Evolutionary conservation across 1,139 yeast genomes (phyloP), one percentile per base, ranked within the genome.

Genomic region (Arxiozyma bovina): DNA sequence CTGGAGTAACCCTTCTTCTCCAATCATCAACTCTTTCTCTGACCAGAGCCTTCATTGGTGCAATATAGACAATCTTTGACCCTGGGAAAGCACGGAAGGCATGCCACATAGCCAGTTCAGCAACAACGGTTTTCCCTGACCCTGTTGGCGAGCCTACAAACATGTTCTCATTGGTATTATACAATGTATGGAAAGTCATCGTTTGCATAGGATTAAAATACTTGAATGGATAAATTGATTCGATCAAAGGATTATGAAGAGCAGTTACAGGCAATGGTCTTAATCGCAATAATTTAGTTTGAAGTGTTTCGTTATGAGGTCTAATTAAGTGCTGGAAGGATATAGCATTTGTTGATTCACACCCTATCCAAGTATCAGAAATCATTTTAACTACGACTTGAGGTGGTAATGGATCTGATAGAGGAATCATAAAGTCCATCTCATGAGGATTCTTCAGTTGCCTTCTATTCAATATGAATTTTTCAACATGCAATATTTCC

Each of bases 171-270:
- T 85, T 81, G 1, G 85, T 73, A 67, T 93, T 85, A 70, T 91
- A 94, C 48, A 94, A 73, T 0, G 96, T 81, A 66, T 91, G 96
- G 72, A 94, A 94, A 0, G 87, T 81, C 98, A 93, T 93, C 0
- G 98, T 91, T 71, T 94, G 99, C 96, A 94, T 91, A 6, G 99
- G 99, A 67, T 94, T 94, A 77, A 94, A 94, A 69, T 87, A 93
- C 54, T 80, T 80, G 75, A 93, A 93, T 59, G 80, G 82, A 67
- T 93, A 93, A 45, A 91, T 83, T 2, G 74, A 68, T 67, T 90
- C 96, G 50, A 89, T 71, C 21, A 77, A 74, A 0, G 77, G 73
- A 65, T 90, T 77, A 57, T 90, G 88, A 41, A 93, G 74, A 0
- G 98, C 97, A 1, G 84, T 71, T 0, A 85, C 74, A 0, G 98